Conservation (phyloP, 1,284 basidiomycete species). For the Ceratobasidium sp. region DNA sequence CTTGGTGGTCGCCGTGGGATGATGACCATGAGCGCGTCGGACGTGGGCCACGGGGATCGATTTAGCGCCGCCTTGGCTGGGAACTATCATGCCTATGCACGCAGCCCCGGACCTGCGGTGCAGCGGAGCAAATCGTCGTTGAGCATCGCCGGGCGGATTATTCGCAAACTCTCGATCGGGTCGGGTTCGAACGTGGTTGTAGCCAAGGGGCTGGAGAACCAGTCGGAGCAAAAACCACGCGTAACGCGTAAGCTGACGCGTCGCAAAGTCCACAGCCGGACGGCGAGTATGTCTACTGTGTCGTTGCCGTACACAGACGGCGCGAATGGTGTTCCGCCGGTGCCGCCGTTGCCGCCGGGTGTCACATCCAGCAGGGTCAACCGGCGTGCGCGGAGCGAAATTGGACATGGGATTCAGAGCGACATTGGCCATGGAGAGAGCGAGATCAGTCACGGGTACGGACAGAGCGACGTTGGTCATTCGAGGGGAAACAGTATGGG, state of each 20-base stretch:
- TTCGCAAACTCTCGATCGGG: conserved; percentile 28
- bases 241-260: conserved; percentile 27
- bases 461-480: background rate
- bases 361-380: background rate
- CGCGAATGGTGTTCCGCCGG: conserved; percentile 16
- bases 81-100: background rate
- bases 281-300: background rate
- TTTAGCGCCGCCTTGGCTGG: background rate
- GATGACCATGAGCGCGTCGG: conserved; percentile 39
- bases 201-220: background rate
- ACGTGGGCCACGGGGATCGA: conserved; percentile 15
- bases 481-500: conserved; percentile 1
- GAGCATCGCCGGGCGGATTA: conserved; percentile 36
- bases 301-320: conserved; percentile 7
- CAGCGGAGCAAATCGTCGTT: conserved; percentile 39
- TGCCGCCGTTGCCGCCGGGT: conserved; percentile 32
- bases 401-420: conserved; percentile 9
- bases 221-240: conserved; percentile 13
- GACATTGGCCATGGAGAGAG: conserved; percentile 22
- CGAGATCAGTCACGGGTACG: conserved; percentile 27
- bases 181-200: background rate
- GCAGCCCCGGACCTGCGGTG: background rate
- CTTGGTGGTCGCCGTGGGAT: conserved; percentile 29
- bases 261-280: background rate
- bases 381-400: conserved; percentile 5